Evolutionary conservation across 1,139 yeast genomes (phyloP), one percentile per base, ranked within the genome.

Genomic region (Diutina scorzettiae): DNA sequence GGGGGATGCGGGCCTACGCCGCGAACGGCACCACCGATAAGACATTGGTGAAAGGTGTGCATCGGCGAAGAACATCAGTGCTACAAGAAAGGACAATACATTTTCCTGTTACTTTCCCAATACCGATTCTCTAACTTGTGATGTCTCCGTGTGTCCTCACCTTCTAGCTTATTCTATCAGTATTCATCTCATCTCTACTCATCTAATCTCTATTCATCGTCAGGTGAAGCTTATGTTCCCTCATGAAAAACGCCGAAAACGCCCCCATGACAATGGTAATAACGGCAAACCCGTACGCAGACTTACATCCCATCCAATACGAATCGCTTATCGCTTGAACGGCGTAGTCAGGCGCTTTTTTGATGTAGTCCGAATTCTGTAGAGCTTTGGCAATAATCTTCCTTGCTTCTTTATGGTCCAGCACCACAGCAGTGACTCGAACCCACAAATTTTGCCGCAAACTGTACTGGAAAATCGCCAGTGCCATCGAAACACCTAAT

Each of bases 401-500:
- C 4, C 57, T 48, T 3, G 75, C 65, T 42, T 67, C 58, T 1
- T 56, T 48, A 11, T 41, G 37, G 23, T 55, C 55, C 5, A 52
- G 43, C 9, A 66, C 56, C 9, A 63, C 47, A 5, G 49, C 45
- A 17, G 57, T 54, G 19, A 64, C 52, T 25, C 29, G 25, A 32
- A 42, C 19, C 51, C 49, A 41, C 59, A 51, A 8, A 11, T 40
- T 31, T 8, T 9, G 16, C 19, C 37, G 28, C 25, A 40, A 30
- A 16, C 21, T 14, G 28, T 67, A 67, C 48, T 72, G 75, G 60
- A 81, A 81, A 24, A 80, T 65, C 2, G 87, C 80, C 5, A 81
- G 73, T 0, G 83, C 81, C 31, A 78, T 55, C 0, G 89, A 67
- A 4, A 81, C 84, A 18, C 89, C 89, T 41, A 79, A 56, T 0